A percentile compares a stretch with the other conserved stretches of the same genome.
These are phyloP conservation scores for Fusarium sterilihyphosum DNA, from an alignment of 2,329 filamentous ascomycete genomes.

Conservation along the genomic window DNA sequence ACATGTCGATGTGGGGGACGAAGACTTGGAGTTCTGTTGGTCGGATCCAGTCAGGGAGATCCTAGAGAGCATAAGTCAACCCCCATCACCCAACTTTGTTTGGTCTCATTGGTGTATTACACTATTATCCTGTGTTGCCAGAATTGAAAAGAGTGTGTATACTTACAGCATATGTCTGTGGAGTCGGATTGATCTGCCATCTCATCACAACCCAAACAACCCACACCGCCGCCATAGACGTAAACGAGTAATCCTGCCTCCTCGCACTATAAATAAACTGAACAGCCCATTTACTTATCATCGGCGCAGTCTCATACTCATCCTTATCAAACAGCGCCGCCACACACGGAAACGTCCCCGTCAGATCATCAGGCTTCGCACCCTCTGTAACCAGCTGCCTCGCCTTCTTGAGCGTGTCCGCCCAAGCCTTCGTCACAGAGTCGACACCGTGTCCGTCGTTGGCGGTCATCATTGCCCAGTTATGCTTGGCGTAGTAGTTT, in stretches of 20 bases:
- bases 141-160: no score
- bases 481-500: constrained; percentile 23
- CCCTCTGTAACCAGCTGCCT: constrained; percentile 8
- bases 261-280: constrained; percentile 23
- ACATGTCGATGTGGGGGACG: constrained; percentile 9
- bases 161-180: constrained; percentile 17
- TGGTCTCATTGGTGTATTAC: not conserved
- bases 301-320: constrained; percentile 11
- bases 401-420: constrained; percentile 17
- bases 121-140: no score
- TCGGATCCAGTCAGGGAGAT: constrained; percentile 14
- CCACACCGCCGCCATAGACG: constrained; percentile 15
- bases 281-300: constrained; percentile 32
- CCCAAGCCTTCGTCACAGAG: constrained; percentile 21
- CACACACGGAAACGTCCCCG: constrained; percentile 11
- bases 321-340: constrained; percentile 17
- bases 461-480: constrained; percentile 26
- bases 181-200: constrained; percentile 20
- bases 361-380: constrained; percentile 3
- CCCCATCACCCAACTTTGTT: no score
- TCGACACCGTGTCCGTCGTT: constrained; percentile 10
- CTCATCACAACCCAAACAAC: constrained; percentile 9
- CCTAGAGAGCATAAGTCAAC: not conserved
- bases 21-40: constrained; percentile 19
- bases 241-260: constrained; percentile 7